A percentile compares a stretch with the other conserved stretches of the same genome.
phyloP scores from a whole-genome alignment of 148 eudicot genomes.

The Rhododendron ovatum region DNA sequence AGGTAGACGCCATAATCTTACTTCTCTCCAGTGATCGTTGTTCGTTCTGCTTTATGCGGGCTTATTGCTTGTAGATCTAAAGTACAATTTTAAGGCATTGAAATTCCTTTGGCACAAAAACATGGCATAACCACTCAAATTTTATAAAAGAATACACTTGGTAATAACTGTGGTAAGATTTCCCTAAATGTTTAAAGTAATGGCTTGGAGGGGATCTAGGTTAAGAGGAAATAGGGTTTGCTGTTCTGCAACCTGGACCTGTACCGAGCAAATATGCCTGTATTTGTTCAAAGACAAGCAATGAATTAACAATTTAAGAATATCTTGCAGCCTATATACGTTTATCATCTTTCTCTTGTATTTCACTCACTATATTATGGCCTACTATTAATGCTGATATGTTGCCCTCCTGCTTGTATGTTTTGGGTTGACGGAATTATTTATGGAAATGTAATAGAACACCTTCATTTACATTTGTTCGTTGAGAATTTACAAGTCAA shows the following conservation, averaged over 20 bases:
- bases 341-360: not conserved
- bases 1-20: conserved; percentile 37
- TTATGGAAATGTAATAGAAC: not conserved
- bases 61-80: not conserved
- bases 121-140: not conserved
- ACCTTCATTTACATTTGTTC: not conserved
- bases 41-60: not conserved
- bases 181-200: not conserved
- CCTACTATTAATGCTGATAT: not conserved
- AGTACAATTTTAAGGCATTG: not conserved
- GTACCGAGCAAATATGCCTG: not conserved
- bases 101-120: not conserved
- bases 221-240: not conserved
- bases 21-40: not conserved
- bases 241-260: not conserved
- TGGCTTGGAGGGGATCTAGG: not conserved
- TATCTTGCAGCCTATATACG: not conserved
- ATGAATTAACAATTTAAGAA: not conserved
- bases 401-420: not conserved
- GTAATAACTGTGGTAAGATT: not conserved
- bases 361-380: not conserved
- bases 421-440: not conserved
- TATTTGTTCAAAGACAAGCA: not conserved
- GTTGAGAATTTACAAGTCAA: not conserved
- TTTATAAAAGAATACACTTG: not conserved